phyloP scores from a whole-genome alignment of 305 asterid genomes.

The Fraxinus ornus region DNA sequence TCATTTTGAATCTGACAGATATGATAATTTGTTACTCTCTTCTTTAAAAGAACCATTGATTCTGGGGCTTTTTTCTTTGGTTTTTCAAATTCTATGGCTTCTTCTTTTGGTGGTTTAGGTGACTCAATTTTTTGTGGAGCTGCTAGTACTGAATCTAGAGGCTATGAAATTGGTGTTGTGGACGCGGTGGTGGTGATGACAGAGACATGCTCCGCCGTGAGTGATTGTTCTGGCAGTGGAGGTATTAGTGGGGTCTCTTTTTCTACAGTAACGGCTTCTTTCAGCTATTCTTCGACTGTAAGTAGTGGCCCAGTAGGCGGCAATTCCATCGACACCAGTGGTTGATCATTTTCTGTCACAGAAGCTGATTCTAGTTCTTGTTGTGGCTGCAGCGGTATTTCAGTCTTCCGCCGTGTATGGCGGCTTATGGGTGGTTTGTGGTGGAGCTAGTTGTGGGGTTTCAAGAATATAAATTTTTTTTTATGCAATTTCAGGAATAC shows the following conservation, averaged over 20 bases:
- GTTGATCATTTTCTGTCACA: conserved; percentile 18
- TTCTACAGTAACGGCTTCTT: background rate
- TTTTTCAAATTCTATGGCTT: background rate
- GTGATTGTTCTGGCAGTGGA: background rate
- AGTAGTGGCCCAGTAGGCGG: conserved; percentile 10
- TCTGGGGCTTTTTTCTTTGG: background rate
- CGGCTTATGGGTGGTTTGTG: conserved; percentile 26
- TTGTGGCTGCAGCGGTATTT: background rate
- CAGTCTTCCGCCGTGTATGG: conserved; percentile 10
- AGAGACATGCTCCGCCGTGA: background rate
- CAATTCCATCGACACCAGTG: conserved; percentile 6
- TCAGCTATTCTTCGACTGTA: background rate
- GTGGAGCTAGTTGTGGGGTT: background rate
- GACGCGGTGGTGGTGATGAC: background rate
- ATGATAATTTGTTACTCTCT: too few relatives aligned
- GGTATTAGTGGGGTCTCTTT: background rate
- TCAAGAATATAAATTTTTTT: background rate
- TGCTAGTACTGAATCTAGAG: background rate
- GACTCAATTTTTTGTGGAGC: background rate
- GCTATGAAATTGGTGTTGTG: background rate
- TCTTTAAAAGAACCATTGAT: too few relatives aligned
- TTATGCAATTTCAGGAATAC: too few relatives aligned
- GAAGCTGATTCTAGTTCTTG: conserved; percentile 19
- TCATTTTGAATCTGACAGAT: too few relatives aligned
- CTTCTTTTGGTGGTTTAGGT: background rate